Evolutionary conservation across 345 rosid genomes (phyloP).

Genomic region (Pugionium cornutum): DNA sequence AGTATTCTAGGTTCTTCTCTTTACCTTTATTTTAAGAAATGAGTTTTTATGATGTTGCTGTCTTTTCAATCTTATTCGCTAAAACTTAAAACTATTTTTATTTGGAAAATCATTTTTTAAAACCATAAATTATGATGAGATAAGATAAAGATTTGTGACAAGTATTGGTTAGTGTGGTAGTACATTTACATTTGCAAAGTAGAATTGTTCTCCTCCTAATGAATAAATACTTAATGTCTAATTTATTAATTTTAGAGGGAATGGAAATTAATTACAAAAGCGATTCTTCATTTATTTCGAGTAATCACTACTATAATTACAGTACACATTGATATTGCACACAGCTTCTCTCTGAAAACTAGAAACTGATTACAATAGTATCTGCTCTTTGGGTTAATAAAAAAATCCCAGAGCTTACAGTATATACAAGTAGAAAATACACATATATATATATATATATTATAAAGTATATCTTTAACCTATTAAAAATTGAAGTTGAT

Average conservation of each 20-base stretch:
- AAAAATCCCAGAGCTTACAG: conserved; percentile 29
- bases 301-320: neutral
- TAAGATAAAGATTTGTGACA: too few relatives aligned
- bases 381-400: conserved; percentile 31
- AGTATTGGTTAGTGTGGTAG: too few relatives aligned
- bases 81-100: neutral
- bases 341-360: conserved; percentile 10
- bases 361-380: conserved; percentile 28
- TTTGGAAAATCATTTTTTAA: neutral
- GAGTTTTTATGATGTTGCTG: neutral
- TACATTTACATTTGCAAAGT: too few relatives aligned
- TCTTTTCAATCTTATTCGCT: neutral
- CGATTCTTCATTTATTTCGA: conserved; percentile 6
- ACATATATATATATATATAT: neutral
- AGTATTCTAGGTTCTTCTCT: neutral
- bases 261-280: neutral
- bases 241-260: neutral
- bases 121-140: neutral
- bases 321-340: conserved; percentile 1
- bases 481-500: conserved; percentile 4
- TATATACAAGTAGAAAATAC: neutral
- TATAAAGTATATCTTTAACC: neutral
- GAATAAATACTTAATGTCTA: neutral
- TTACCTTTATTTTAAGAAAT: neutral
- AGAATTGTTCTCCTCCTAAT: neutral